Evolutionary conservation across 441 rosid genomes (phyloP).

Genomic region (Aleurites moluccanus): DNA sequence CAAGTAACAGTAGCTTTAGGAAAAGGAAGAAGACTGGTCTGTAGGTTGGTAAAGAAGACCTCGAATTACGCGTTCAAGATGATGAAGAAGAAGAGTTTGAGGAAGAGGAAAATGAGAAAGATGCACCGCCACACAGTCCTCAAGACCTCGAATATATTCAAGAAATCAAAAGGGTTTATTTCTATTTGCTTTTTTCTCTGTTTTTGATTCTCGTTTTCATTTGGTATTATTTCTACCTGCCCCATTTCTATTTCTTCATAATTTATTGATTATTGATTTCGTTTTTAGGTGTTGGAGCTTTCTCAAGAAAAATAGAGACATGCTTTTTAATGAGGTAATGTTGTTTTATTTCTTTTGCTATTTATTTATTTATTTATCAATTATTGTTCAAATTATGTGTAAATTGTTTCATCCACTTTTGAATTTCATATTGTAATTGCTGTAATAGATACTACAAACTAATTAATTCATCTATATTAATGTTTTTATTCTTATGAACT

Average conservation of each 20-base stretch:
- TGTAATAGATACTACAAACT: not conserved
- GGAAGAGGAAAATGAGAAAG: slow-evolving; percentile 30
- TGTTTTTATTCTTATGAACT: not conserved
- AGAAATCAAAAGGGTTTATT: slow-evolving; percentile 59
- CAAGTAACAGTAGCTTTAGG: not conserved
- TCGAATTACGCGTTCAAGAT: slow-evolving; percentile 40
- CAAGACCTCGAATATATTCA: slow-evolving; percentile 55
- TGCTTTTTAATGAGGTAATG: slow-evolving; percentile 79
- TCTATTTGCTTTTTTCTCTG: not conserved
- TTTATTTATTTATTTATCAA: not conserved
- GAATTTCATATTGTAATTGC: not conserved
- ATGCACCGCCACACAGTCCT: slow-evolving; percentile 36
- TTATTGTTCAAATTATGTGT: not conserved
- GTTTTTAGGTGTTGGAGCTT: slow-evolving; percentile 73
- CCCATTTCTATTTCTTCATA: not conserved
- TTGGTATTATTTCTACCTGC: not conserved
- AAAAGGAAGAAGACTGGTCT: slow-evolving; percentile 29
- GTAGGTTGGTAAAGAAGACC: slow-evolving; percentile 52
- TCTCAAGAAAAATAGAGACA: slow-evolving; percentile 78
- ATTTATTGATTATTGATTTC: not conserved
- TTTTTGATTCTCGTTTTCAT: not conserved
- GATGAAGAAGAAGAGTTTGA: slow-evolving; percentile 31
- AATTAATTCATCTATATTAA: too few species aligned
- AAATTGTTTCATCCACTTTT: too few species aligned
- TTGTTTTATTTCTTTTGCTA: not conserved